Conservation (phyloP, 2,329 filamentous ascomycete genomes). For the Metarhizium robertsii region DNA sequence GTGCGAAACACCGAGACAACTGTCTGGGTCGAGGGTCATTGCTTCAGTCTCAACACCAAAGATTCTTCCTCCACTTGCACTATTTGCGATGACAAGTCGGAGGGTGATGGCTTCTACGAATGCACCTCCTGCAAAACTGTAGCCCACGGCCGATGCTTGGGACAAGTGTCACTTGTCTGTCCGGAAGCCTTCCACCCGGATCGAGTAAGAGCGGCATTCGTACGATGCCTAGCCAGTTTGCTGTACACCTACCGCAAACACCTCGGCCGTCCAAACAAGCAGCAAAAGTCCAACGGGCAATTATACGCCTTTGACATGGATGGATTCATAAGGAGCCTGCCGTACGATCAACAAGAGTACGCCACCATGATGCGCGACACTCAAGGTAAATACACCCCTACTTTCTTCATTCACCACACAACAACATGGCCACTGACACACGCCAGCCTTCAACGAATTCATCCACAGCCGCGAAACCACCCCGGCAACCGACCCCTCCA, state of each 20-base stretch:
- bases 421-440: not conserved
- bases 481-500: conserved; percentile 49
- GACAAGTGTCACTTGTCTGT: conserved; percentile 54
- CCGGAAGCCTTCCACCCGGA: conserved; percentile 53
- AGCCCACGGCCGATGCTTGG: conserved; percentile 51
- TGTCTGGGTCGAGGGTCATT: conserved; percentile 80
- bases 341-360: conserved; percentile 58
- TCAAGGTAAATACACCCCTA: conserved; percentile 39
- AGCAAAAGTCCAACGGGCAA: conserved; percentile 52
- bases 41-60: conserved; percentile 54
- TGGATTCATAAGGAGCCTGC: conserved; percentile 54
- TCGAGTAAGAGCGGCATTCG: conserved; percentile 53
- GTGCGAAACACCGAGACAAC: conserved; percentile 70
- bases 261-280: conserved; percentile 47
- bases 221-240: conserved; percentile 55
- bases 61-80: conserved; percentile 57
- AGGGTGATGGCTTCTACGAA: conserved; percentile 64
- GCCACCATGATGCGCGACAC: conserved; percentile 55
- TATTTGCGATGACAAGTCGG: conserved; percentile 67
- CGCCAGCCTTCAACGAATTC: conserved; percentile 62
- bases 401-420: not conserved
- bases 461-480: conserved; percentile 70
- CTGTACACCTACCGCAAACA: conserved; percentile 59
- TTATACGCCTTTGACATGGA: conserved; percentile 57
- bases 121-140: conserved; percentile 56